phyloP scores from a whole-genome alignment of 768 basidiomycete species.

The Boletus edulis region DNA sequence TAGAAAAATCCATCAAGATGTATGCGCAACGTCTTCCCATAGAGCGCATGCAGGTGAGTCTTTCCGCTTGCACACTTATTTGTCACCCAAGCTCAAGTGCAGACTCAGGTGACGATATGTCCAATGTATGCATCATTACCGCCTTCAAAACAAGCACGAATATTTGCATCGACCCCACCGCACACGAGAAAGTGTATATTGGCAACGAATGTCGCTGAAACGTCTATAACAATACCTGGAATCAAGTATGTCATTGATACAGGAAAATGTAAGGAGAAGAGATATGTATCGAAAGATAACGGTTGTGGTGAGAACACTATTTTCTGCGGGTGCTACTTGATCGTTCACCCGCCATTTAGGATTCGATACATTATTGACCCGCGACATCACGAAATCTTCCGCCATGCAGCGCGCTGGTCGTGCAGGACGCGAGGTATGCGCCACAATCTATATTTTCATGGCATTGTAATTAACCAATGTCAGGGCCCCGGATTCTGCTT shows the following conservation, averaged over 20 bases:
- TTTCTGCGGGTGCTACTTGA: neutral
- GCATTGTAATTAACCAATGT: neutral
- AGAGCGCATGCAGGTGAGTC: constrained; percentile 48
- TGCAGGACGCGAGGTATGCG: constrained; percentile 82
- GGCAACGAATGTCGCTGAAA: constrained; percentile 98
- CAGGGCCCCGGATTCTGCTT: constrained; percentile 86
- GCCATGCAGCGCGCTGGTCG: constrained; percentile 95
- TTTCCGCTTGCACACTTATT: neutral
- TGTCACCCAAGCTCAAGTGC: neutral
- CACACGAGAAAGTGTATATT: constrained; percentile 87
- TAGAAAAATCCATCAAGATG: constrained; percentile 70
- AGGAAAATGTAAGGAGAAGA: constrained; percentile 94
- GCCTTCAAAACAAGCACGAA: constrained; percentile 70
- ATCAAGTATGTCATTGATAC: constrained; percentile 95
- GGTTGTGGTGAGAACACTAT: constrained; percentile 55
- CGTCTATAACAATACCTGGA: constrained; percentile 95
- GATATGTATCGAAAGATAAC: constrained; percentile 64
- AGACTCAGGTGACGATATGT: constrained; percentile 61
- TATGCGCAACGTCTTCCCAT: constrained; percentile 69
- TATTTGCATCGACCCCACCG: constrained; percentile 65
- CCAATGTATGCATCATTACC: constrained; percentile 89
- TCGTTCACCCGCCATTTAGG: constrained; percentile 43
- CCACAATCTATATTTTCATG: neutral
- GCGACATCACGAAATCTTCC: constrained; percentile 84
- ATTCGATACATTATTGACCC: constrained; percentile 82